Evolutionary conservation across 371 early-diverging fungal species (phyloP).

Genomic region (Syncephalastrum contaminatum): DNA sequence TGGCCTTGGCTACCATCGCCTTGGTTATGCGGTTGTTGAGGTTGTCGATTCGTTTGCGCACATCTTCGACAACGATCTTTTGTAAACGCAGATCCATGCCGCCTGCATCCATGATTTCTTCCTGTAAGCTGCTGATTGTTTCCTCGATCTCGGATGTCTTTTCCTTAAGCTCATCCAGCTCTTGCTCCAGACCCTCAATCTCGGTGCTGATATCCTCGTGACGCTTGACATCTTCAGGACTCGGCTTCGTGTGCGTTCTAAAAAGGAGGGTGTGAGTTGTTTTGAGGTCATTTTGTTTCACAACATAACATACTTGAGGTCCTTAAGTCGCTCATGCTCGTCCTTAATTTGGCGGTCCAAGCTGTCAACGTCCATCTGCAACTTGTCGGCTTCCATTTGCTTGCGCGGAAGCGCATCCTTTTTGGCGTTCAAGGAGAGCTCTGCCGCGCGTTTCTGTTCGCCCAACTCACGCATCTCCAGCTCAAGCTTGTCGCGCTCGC

Average conservation of each 20-base stretch:
- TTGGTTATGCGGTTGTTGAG: conserved; percentile 65
- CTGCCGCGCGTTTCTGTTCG: conserved; percentile 49
- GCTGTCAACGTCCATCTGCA: conserved; percentile 74
- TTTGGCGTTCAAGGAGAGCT: conserved; percentile 54
- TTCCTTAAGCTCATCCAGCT: conserved; percentile 34
- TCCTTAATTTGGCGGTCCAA: conserved; percentile 64
- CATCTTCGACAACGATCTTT: conserved; percentile 80
- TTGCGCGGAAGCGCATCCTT: conserved; percentile 60
- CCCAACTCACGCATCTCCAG: conserved; percentile 48
- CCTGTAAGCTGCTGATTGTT: conserved; percentile 74
- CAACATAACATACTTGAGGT: conserved; percentile 48
- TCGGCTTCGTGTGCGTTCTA: conserved; percentile 44
- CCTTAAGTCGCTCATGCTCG: conserved; percentile 52
- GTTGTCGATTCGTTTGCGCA: conserved; percentile 74
- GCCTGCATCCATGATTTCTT: conserved; percentile 88
- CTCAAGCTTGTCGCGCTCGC: conserved; percentile 61
- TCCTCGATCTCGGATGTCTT: conserved; percentile 53
- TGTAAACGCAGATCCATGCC: conserved; percentile 86
- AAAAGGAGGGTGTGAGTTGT: not conserved
- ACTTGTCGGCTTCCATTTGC: conserved; percentile 66
- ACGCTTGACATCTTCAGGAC: conserved; percentile 47
- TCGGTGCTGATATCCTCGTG: conserved; percentile 36
- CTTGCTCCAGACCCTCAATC: conserved; percentile 33
- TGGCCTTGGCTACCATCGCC: conserved; percentile 65
- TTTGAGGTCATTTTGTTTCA: not conserved